Conservation (phyloP, 768 basidiomycete species). For the Kwoniella pini region DNA sequence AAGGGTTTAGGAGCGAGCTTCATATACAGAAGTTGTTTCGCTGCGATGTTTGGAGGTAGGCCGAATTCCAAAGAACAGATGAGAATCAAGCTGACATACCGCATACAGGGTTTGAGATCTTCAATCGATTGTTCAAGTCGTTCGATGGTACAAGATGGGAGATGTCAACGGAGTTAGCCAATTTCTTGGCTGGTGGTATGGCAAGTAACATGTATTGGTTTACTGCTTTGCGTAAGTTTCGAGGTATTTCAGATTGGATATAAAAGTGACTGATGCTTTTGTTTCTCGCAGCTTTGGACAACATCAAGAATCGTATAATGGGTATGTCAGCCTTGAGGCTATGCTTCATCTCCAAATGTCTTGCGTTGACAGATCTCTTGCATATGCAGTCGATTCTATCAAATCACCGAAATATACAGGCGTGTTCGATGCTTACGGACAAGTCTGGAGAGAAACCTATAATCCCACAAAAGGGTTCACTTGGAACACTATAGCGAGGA, state of each 20-base stretch:
- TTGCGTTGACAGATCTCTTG: too few relatives aligned
- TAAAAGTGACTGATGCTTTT: neutral
- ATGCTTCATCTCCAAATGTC: too few relatives aligned
- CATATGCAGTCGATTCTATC: slow-evolving; percentile 48
- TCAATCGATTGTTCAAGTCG: slow-evolving; percentile 65
- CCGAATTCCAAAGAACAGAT: neutral
- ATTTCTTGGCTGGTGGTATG: slow-evolving; percentile 55
- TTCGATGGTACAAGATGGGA: slow-evolving; percentile 66
- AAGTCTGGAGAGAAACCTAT: slow-evolving; percentile 63
- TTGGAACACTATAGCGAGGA: slow-evolving; percentile 44
- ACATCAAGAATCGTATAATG: slow-evolving; percentile 67
- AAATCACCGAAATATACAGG: slow-evolving; percentile 57
- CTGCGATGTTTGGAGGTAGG: slow-evolving; percentile 67
- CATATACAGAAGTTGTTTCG: slow-evolving; percentile 71
- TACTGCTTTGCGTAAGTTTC: slow-evolving; percentile 42
- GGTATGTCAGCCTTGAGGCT: too few relatives aligned
- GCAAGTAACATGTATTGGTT: slow-evolving; percentile 53
- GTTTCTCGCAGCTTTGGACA: slow-evolving; percentile 68
- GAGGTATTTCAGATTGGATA: neutral
- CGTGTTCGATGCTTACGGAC: slow-evolving; percentile 60
- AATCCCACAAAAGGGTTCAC: slow-evolving; percentile 35
- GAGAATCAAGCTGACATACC: neutral
- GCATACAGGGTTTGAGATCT: slow-evolving; percentile 56
- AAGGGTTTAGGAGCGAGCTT: slow-evolving; percentile 73
- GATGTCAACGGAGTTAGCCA: slow-evolving; percentile 54